Conservation (phyloP, 2,329 filamentous ascomycete species). For the Diplodia mutila region DNA sequence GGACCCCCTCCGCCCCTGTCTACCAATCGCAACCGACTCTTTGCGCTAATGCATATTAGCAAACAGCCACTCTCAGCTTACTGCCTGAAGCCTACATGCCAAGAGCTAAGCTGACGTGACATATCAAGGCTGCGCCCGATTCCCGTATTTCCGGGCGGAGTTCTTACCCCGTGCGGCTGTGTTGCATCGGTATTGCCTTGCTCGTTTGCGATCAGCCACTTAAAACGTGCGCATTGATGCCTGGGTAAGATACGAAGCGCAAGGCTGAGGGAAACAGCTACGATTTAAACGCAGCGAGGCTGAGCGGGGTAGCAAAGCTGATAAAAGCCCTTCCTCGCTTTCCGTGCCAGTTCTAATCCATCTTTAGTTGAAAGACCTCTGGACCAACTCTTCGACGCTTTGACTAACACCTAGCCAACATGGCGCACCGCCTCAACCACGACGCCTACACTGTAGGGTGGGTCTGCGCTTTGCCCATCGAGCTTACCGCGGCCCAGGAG, state of each 20-base stretch:
- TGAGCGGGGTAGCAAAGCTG: conserved; percentile 15
- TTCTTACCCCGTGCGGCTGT: conserved; percentile 3
- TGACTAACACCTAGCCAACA: conserved; percentile 26
- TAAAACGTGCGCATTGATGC: conserved; percentile 9
- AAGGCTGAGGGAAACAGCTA: conserved; percentile 8
- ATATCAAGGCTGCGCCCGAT: background rate
- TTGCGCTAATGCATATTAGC: background rate
- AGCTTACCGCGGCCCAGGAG: conserved; percentile 36
- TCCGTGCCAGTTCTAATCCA: background rate
- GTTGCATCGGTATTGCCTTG: background rate
- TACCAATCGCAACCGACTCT: background rate
- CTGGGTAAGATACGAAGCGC: background rate
- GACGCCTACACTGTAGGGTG: conserved; percentile 39
- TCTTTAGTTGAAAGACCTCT: background rate
- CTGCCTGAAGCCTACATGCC: background rate
- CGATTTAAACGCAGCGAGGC: conserved; percentile 11
- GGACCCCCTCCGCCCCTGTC: background rate
- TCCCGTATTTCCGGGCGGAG: background rate
- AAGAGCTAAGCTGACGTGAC: background rate
- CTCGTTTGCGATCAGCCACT: conserved; percentile 1
- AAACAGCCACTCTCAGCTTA: background rate
- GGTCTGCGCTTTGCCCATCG: conserved; percentile 39
- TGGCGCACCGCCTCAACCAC: conserved; percentile 27
- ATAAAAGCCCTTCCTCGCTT: conserved; percentile 4
- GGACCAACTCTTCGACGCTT: background rate